Conservation (phyloP, 2,329 filamentous ascomycete species). For the Beauveria rudraprayagi region DNA sequence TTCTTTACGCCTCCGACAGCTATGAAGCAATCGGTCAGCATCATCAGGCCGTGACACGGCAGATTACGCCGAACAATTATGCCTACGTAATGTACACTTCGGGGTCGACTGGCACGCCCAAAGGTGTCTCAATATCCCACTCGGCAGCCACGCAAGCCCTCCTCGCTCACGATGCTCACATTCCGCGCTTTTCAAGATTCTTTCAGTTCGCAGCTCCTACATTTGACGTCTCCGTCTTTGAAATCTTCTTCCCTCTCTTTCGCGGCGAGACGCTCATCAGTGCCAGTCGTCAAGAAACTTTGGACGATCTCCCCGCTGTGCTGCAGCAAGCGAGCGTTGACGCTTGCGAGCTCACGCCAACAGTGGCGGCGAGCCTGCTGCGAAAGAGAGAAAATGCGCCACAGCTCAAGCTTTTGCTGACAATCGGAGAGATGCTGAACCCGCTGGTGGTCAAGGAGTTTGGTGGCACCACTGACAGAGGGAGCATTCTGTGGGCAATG, state of each 20-base stretch:
- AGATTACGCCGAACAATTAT: slow-evolving; percentile 34
- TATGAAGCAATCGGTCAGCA: neutral
- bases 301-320: slow-evolving; percentile 64
- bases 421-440: slow-evolving; percentile 91
- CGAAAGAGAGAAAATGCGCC: slow-evolving; percentile 60
- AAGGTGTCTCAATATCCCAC: slow-evolving; percentile 80
- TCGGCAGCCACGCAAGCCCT: slow-evolving; percentile 72
- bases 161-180: slow-evolving; percentile 69
- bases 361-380: slow-evolving; percentile 71
- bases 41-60: slow-evolving; percentile 3
- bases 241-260: slow-evolving; percentile 83
- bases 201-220: slow-evolving; percentile 88
- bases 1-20: slow-evolving; percentile 30
- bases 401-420: slow-evolving; percentile 61
- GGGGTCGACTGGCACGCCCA: slow-evolving; percentile 80
- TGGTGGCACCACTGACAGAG: slow-evolving; percentile 44
- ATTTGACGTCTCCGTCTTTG: slow-evolving; percentile 91
- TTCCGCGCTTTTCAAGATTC: slow-evolving; percentile 71
- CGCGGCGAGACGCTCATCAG: slow-evolving; percentile 66
- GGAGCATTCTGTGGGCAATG: slow-evolving; percentile 79
- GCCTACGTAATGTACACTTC: slow-evolving; percentile 95
- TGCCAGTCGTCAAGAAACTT: slow-evolving; percentile 59
- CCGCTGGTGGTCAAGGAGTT: slow-evolving; percentile 70
- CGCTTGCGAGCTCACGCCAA: slow-evolving; percentile 82
- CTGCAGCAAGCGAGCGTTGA: slow-evolving; percentile 63